Evolutionary conservation across 768 basidiomycete genomes (phyloP).

Genomic region (Psilocybe cubensis): DNA sequence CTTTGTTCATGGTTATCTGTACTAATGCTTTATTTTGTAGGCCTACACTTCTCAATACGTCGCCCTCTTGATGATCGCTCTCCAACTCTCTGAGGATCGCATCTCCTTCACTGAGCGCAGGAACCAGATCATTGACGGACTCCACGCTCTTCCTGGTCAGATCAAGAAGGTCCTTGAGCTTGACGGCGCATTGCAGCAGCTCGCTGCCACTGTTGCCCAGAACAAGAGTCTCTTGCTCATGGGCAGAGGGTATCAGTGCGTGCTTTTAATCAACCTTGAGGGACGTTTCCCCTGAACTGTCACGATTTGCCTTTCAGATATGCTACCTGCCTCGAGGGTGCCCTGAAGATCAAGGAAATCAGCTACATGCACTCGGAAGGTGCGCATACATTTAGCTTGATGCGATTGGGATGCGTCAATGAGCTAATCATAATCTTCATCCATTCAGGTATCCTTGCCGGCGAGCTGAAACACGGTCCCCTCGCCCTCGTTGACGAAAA

Average conservation of each 20-base stretch:
- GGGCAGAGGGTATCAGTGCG: conserved; percentile 97
- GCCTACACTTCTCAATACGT: conserved; percentile 99
- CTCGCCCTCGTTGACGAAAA: conserved; percentile 98
- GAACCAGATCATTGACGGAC: conserved; percentile 90
- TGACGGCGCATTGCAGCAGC: conserved; percentile 76
- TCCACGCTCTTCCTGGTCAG: conserved; percentile 87
- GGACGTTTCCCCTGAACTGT: neutral
- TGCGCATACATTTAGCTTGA: conserved; percentile 28
- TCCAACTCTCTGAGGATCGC: conserved; percentile 96
- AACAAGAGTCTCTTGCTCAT: conserved; percentile 93
- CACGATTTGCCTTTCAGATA: conserved; percentile 46
- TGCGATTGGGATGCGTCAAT: too few species aligned
- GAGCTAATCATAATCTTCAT: conserved; percentile 1
- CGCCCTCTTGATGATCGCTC: conserved; percentile 96
- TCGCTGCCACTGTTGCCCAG: conserved; percentile 79
- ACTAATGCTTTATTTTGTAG: conserved; percentile 35
- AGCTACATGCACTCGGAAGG: conserved; percentile 89
- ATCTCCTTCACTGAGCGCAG: conserved; percentile 91
- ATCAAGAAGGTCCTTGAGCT: conserved; percentile 86
- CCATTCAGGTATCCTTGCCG: conserved; percentile 84
- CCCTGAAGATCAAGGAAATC: conserved; percentile 99
- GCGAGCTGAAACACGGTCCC: conserved; percentile 98
- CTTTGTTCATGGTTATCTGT: conserved; percentile 4
- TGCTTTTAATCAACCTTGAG: conserved; percentile 17
- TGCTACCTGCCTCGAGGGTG: conserved; percentile 97